Base-by-base conservation (phyloP, 73 alveolate species). In the Tetrahymena thermophila region DNA sequence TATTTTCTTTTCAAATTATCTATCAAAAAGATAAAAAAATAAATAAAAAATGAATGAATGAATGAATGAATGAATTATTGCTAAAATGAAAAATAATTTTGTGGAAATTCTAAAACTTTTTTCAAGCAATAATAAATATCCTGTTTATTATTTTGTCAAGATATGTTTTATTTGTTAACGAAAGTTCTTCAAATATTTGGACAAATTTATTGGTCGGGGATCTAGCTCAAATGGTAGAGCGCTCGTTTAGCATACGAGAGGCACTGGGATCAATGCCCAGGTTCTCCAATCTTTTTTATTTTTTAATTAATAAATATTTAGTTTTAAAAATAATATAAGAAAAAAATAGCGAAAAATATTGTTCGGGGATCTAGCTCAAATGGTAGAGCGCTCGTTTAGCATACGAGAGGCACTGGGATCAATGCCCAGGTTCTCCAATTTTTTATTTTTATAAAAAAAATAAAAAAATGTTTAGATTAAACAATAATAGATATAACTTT, bases 301-400 rank as follows among this genome's bases (percentile, higher is more conserved):
- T 21, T 15, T 9, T 58, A 58, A 4, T 15, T 17, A 58, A 23
- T 58, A 23, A 23, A 31, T 58, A 31, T 10, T 8, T 15, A 58
- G 6, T 14, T 14, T 44, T 44, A 44, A 44, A 11, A 44, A n/a
- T 23, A 31, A 31, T 58, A n/a, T 10, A n/a, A 8, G 85, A 15
- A 21, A 58, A 58, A 15, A 58, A 6, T 5, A 58, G 4, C 37
- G 15, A 9, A 58, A 21, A 4, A 17, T 17, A 58, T 58, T 23
- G 85, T n/a, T 17, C 34, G 85, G 85, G 85, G 85, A 58, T 58
- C 85, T 71, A 71, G 89, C 89, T 71, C 89, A 71, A 71, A 71
- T 71, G 89, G 89, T 71, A 71, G 89, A 71, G 89, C 89, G 89
- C 89, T 71, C 89, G 89, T 71, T 71, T 71, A 71, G 89, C 89